These are phyloP conservation scores for Paramecium caudatum DNA, from an alignment of 73 alveolate species.

Conservation along the genomic window DNA sequence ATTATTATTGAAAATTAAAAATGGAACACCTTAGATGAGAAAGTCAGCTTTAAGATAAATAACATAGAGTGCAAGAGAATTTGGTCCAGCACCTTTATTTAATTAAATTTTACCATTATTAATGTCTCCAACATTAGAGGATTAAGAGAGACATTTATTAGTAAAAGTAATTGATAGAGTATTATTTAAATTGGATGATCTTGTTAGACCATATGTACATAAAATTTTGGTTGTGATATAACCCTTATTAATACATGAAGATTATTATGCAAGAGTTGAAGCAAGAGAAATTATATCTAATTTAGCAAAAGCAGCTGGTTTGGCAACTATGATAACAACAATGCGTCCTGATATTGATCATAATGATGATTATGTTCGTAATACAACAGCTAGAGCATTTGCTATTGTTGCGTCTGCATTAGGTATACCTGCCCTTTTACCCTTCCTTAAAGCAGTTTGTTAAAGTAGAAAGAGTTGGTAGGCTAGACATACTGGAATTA, in stretches of 20 bases:
- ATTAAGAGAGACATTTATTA: constrained; percentile 88
- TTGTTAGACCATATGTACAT: constrained; percentile 99
- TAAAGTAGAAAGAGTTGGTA: constrained; percentile 99
- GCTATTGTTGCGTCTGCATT: constrained; percentile 99
- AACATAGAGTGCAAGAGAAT: constrained; percentile 88
- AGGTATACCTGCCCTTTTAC: constrained; percentile 98
- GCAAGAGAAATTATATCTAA: constrained; percentile 99
- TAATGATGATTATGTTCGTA: constrained; percentile 98
- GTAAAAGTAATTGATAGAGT: constrained; percentile 97
- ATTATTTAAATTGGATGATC: constrained; percentile 94
- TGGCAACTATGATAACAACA: constrained; percentile 99
- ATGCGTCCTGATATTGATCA: constrained; percentile 99
- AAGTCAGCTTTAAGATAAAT: constrained; percentile 87
- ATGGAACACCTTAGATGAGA: constrained; percentile 88
- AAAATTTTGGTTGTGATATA: constrained; percentile 98
- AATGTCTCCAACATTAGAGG: constrained; percentile 90
- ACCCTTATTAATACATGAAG: constrained; percentile 99
- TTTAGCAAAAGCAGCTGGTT: constrained; percentile 99
- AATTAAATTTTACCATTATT: constrained; percentile 86
- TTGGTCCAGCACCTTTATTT: constrained; percentile 87
- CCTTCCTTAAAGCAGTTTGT: constrained; percentile 99
- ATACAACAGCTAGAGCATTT: constrained; percentile 98
- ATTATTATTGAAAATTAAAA: constrained; percentile 82
- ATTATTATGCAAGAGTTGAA: constrained; percentile 99
- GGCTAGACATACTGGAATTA: constrained; percentile 99